Base-by-base conservation (phyloP, 805 yeast species). In the Ogataea pignaliae region DNA sequence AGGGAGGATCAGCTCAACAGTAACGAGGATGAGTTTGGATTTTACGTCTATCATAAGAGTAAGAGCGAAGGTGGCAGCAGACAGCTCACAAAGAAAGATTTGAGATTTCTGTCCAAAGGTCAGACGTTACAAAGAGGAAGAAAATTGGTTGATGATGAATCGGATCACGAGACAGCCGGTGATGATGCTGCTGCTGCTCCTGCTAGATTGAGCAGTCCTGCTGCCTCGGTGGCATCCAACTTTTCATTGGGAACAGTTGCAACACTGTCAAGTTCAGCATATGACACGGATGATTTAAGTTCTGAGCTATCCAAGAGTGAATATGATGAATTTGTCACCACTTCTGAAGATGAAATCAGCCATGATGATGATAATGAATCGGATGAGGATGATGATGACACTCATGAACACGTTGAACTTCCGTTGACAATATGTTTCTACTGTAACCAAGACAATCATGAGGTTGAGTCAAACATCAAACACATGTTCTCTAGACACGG, bases 401-500 rank as follows among this genome's bases (percentile, higher is more conserved):
- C 61, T 10, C 51, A 53, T 3, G 57, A 55, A 21, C 42, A 50
- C 4, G 50, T 50, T 13, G 57, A 66, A 10, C 48, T 70, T 8
- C 73, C 78, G 7, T 57, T 71, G 35, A 64, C 70, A 1, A 57
- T 60, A 17, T 78, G 83, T 49, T 73, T 76, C 55, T 78, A 70
- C 51, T 77, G 83, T 56, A 77, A 76, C 0, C 47, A 51, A 15
- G 60, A 68, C 36, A 67, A 65, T 49, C 51, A 47, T 9, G 70
- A 65, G 30, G 41, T 68, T 1, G 78, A 75, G n/a, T 69, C 63
- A 12, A 71, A 70, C 49, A 57, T 86, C 21, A 69, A 69, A 29
- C 96, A 93, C 61, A 86, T 93, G 96, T 79, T 75, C 55, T 69
- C 71, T 37, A 71, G 62, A 36, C 97, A 86, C 62, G 98, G 98